Evolutionary conservation across 225 moss, liverwort and hornwort species (phyloP).

Genomic region (Physcomitrellopsis africana): DNA sequence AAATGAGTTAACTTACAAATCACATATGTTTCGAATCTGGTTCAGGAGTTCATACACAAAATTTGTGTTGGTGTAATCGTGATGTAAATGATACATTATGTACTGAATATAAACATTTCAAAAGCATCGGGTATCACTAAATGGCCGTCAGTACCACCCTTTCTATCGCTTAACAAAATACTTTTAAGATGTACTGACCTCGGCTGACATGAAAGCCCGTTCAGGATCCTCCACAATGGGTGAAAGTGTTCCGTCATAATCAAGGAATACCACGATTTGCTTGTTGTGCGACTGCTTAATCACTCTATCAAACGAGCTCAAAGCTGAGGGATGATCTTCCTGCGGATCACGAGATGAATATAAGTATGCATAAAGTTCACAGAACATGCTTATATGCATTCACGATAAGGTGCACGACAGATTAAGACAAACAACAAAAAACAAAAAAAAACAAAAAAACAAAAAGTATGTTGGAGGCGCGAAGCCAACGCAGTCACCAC

Average conservation of each 20-base stretch:
- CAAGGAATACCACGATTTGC: conserved; percentile 87
- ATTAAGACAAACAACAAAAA: neutral
- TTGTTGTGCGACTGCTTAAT: conserved; percentile 63
- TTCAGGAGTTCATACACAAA: neutral
- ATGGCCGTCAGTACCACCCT: neutral
- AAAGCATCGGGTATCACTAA: neutral
- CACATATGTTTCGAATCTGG: neutral
- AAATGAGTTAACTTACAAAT: neutral
- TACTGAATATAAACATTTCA: neutral
- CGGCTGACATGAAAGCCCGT: conserved; percentile 85
- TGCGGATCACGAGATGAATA: conserved; percentile 30
- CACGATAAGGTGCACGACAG: neutral
- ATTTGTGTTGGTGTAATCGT: neutral
- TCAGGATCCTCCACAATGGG: conserved; percentile 99
- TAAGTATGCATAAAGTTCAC: conserved; percentile 3
- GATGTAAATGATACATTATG: neutral
- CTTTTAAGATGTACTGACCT: conserved; percentile 53
- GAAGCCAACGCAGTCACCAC: neutral
- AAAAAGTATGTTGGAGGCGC: neutral
- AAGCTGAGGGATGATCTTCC: conserved; percentile 85
- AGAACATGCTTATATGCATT: conserved; percentile 1
- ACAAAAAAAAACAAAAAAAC: neutral
- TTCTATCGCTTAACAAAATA: neutral
- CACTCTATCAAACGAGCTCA: conserved; percentile 69
- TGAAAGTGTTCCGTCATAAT: conserved; percentile 96